Evolutionary conservation across 768 basidiomycete species (phyloP).

Genomic region (Auricularia sp.): DNA sequence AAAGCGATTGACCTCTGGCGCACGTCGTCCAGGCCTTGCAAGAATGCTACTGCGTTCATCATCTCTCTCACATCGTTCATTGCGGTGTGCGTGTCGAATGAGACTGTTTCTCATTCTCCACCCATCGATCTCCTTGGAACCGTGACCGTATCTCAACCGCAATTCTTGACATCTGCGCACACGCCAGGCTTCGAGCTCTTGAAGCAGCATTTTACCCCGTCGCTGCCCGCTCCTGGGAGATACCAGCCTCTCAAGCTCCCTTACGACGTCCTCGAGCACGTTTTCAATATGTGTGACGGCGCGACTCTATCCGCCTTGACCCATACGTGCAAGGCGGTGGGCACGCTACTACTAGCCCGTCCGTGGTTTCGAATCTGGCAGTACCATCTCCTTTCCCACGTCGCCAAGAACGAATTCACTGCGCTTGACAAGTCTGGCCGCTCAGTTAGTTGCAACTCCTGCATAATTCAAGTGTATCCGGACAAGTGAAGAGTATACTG

Average conservation of each 20-base stretch:
- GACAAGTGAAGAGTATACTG: no score
- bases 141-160: neutral
- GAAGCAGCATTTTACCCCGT: neutral
- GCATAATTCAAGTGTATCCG: no score
- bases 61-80: neutral
- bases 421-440: no score
- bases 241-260: neutral
- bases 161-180: neutral
- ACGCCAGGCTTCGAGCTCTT: neutral
- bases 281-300: neutral
- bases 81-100: neutral
- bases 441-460: no score
- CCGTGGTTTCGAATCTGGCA: no score
- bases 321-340: neutral
- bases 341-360: neutral
- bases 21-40: neutral
- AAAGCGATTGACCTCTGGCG: neutral
- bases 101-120: neutral
- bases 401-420: no score
- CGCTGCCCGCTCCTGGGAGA: neutral
- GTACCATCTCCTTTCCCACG: no score
- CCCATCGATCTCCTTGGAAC: neutral
- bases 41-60: neutral
- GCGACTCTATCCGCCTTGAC: neutral
- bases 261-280: neutral